Evolutionary conservation across 2,329 filamentous ascomycete species (phyloP).

Genomic region (Sporothrix mexicana): DNA sequence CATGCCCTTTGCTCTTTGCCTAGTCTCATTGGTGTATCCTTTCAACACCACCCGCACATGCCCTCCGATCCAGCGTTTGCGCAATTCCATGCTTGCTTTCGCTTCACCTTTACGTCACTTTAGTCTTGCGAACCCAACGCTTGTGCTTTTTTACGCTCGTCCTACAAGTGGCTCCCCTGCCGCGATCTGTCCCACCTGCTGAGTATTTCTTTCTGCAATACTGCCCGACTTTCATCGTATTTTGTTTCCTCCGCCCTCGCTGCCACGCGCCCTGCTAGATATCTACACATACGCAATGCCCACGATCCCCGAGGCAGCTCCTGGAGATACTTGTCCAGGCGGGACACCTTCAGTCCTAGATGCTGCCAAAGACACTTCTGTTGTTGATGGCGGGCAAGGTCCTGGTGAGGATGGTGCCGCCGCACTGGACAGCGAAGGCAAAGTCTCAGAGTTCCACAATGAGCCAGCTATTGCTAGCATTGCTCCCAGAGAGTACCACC

Average conservation of each 20-base stretch:
- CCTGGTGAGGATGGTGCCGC: constrained; percentile 56
- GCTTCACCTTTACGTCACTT: background rate
- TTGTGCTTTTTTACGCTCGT: background rate
- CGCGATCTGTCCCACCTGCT: background rate
- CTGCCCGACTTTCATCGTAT: background rate
- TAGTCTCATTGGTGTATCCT: too few species aligned
- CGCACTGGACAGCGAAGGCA: constrained; percentile 54
- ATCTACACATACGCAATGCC: constrained; percentile 24
- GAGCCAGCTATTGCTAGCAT: background rate
- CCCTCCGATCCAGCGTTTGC: too few species aligned
- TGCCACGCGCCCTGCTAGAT: background rate
- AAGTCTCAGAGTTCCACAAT: constrained; percentile 28
- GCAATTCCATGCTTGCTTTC: too few species aligned
- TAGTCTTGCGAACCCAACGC: too few species aligned
- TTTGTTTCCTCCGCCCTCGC: background rate
- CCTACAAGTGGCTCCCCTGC: background rate
- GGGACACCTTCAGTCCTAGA: constrained; percentile 34
- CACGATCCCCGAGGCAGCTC: constrained; percentile 13
- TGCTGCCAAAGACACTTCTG: constrained; percentile 1
- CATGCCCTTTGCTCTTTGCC: too few species aligned
- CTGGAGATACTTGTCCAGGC: constrained; percentile 29
- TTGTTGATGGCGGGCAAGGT: constrained; percentile 42
- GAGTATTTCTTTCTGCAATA: background rate
- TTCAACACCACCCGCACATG: too few species aligned
- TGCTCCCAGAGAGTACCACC: background rate